Evolutionary conservation across 2,329 filamentous ascomycete genomes (phyloP).

Genomic region (Magnaporthales sp.): DNA sequence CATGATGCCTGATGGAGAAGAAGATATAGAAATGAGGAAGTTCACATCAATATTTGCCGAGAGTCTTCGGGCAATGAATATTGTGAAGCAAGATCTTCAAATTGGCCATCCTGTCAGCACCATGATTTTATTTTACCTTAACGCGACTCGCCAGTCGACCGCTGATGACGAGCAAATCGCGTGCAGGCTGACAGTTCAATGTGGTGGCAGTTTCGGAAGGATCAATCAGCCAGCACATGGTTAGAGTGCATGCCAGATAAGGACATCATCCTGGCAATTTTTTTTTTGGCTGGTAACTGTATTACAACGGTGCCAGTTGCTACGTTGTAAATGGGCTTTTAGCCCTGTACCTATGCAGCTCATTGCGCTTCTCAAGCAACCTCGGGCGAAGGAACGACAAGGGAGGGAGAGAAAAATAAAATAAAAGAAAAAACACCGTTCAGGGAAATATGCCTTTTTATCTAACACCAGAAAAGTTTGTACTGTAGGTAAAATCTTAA

Average conservation of each 20-base stretch:
- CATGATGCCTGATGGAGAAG: not conserved
- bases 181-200: not conserved
- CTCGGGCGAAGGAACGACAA: not conserved
- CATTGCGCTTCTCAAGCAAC: not conserved
- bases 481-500: not conserved
- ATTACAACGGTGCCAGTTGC: too few species aligned
- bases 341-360: not conserved
- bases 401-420: not conserved
- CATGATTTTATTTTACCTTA: not conserved
- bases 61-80: not conserved
- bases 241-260: not conserved
- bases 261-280: not conserved
- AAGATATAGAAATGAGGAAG: not conserved
- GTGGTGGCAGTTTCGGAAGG: not conserved
- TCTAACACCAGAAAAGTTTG: not conserved
- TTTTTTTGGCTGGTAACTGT: not conserved
- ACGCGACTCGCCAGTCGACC: not conserved
- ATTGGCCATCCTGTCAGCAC: not conserved
- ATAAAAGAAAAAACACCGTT: not conserved
- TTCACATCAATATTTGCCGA: not conserved
- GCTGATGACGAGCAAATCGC: not conserved
- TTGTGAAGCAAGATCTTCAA: not conserved
- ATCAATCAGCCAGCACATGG: not conserved
- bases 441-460: not conserved
- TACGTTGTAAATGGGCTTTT: not conserved